These are phyloP conservation scores for Exutisphaerella laricina DNA, from an alignment of 2,329 filamentous ascomycete species.

Conservation along the genomic window DNA sequence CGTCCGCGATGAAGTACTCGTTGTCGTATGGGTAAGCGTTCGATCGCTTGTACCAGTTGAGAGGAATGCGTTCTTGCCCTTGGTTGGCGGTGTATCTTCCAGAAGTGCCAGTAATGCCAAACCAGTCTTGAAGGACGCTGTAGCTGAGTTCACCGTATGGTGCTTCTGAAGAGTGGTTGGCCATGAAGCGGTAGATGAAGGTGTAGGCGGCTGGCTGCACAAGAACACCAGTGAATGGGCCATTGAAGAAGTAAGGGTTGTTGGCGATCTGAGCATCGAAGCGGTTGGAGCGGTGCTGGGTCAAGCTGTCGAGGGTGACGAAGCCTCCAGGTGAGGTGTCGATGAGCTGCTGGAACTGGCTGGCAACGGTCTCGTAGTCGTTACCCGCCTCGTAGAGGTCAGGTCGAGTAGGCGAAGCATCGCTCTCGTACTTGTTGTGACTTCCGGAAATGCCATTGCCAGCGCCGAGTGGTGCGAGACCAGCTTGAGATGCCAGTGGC, in stretches of 20 bases:
- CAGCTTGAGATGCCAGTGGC: constrained; percentile 11
- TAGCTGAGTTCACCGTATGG: constrained; percentile 30
- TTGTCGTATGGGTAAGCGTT: constrained; percentile 27
- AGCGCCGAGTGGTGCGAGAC: constrained; percentile 4
- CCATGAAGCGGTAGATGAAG: constrained; percentile 32
- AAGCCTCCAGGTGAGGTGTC: constrained; percentile 15
- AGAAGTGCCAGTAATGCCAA: constrained; percentile 21
- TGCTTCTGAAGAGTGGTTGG: constrained; percentile 32
- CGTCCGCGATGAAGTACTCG: constrained; percentile 24
- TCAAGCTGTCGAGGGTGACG: constrained; percentile 9
- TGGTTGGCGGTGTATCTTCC: constrained; percentile 28
- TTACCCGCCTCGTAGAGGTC: constrained; percentile 29
- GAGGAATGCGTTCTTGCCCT: constrained; percentile 37
- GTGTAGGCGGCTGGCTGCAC: constrained; percentile 26
- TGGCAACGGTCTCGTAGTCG: constrained; percentile 20
- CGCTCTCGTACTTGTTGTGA: constrained; percentile 24
- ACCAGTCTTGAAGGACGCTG: constrained; percentile 28
- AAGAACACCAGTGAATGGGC: constrained; percentile 15
- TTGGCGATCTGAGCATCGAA: constrained; percentile 11
- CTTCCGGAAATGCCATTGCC: constrained; percentile 21
- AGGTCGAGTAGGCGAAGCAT: constrained; percentile 26
- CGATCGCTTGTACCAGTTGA: constrained; percentile 33
- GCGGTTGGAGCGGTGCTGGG: constrained; percentile 5
- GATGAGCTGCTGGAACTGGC: constrained; percentile 29
- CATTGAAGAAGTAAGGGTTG: constrained; percentile 20